phyloP scores from a whole-genome alignment of 2,329 filamentous ascomycete genomes.

The Fusarium sp. region DNA sequence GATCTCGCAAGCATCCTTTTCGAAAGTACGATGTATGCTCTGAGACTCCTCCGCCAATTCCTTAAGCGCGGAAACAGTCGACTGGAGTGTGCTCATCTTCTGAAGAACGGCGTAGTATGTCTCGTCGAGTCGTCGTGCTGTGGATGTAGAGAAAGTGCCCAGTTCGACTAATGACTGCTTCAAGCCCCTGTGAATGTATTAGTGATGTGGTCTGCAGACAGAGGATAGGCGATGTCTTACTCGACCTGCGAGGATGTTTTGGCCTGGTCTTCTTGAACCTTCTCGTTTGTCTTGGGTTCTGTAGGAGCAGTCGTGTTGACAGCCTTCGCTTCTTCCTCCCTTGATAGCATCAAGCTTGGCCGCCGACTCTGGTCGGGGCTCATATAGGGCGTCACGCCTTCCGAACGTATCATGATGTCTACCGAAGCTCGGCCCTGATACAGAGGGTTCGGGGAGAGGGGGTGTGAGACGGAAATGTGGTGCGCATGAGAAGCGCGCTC shows the following conservation, averaged over 20 bases:
- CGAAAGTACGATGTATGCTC: constrained; percentile 70
- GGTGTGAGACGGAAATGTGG: constrained; percentile 35
- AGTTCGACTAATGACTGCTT: constrained; percentile 67
- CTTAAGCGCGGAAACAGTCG: constrained; percentile 73
- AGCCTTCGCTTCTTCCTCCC: constrained; percentile 47
- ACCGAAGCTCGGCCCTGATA: constrained; percentile 57
- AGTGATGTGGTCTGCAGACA: constrained; percentile 30
- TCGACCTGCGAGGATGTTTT: constrained; percentile 51
- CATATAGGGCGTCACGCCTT: constrained; percentile 59
- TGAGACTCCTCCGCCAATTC: constrained; percentile 74
- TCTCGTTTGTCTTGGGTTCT: constrained; percentile 53
- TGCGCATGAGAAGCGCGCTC: constrained; percentile 45
- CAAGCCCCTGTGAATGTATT: constrained; percentile 56
- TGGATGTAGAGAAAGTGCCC: constrained; percentile 70
- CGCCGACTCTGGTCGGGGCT: constrained; percentile 61
- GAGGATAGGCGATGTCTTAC: constrained; percentile 42
- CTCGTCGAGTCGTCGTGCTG: constrained; percentile 76
- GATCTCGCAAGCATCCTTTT: constrained; percentile 69
- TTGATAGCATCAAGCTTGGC: constrained; percentile 56
- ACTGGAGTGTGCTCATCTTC: constrained; percentile 73
- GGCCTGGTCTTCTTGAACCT: constrained; percentile 56
- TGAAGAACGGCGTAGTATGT: constrained; percentile 81
- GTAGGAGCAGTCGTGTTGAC: constrained; percentile 20
- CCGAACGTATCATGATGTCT: constrained; percentile 61
- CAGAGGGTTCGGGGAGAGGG: constrained; percentile 47